These are phyloP conservation scores for Bolboschoenoplectus hybrid DNA, from an alignment of 202 grass and related monocot genomes.

Conservation along the genomic window DNA sequence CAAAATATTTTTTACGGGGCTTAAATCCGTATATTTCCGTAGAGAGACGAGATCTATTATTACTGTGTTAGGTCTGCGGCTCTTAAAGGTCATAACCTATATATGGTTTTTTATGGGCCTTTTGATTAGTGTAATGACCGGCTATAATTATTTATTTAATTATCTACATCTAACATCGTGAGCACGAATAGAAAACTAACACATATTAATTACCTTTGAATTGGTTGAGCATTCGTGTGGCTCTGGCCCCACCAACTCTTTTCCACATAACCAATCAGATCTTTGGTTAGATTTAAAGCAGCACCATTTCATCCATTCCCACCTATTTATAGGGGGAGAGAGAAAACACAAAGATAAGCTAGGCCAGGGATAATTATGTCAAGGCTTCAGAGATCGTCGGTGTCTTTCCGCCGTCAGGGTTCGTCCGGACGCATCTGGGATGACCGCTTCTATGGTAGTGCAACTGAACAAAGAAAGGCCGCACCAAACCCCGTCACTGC, in stretches of 20 bases:
- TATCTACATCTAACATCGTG: background rate
- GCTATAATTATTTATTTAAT: background rate
- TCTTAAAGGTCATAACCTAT: too few species aligned
- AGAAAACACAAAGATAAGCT: background rate
- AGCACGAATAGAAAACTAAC: background rate
- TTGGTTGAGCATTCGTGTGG: conserved; percentile 12
- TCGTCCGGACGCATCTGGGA: conserved; percentile 78
- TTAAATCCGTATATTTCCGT: too few species aligned
- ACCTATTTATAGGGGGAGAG: background rate
- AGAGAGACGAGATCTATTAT: too few species aligned
- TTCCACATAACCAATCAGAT: conserved; percentile 8
- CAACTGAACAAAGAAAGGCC: background rate
- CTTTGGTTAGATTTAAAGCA: background rate
- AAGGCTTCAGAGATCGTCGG: conserved; percentile 66
- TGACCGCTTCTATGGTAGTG: conserved; percentile 44
- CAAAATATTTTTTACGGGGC: too few species aligned
- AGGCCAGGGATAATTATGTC: conserved; percentile 47
- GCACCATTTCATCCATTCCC: background rate
- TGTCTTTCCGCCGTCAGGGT: conserved; percentile 85
- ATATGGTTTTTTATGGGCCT: background rate
- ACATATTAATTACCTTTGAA: background rate
- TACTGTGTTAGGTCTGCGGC: too few species aligned
- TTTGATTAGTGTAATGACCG: background rate
- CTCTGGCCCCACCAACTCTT: background rate
- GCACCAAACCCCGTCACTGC: background rate